These are phyloP conservation scores for Hypsizygus marmoreus DNA, from an alignment of 768 basidiomycete genomes.

Conservation along the genomic window DNA sequence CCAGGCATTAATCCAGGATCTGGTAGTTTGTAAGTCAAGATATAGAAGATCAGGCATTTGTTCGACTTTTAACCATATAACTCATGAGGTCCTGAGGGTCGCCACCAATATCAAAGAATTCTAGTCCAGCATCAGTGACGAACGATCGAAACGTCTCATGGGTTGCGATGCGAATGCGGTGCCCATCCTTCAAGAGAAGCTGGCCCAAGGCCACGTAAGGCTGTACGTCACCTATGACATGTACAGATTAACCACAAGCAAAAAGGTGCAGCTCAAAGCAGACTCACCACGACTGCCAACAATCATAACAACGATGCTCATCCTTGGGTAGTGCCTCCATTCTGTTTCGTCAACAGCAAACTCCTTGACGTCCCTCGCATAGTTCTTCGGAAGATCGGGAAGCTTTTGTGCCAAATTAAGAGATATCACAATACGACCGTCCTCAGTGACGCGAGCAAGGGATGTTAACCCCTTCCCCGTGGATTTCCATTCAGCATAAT, in stretches of 20 bases:
- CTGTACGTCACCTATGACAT: conserved; percentile 58
- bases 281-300: conserved; percentile 62
- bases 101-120: conserved; percentile 64
- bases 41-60: not conserved
- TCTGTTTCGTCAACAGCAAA: conserved; percentile 44
- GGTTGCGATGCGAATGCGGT: conserved; percentile 62
- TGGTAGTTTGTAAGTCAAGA: conserved; percentile 21
- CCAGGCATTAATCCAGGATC: conserved; percentile 69
- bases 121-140: conserved; percentile 50
- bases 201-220: conserved; percentile 64
- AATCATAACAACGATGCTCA: conserved; percentile 69
- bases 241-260: not conserved
- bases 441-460: conserved; percentile 38
- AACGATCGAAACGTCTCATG: conserved; percentile 62
- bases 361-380: conserved; percentile 48
- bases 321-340: conserved; percentile 37
- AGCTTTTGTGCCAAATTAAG: conserved; percentile 50
- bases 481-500: conserved; percentile 40
- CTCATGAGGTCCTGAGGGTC: conserved; percentile 68
- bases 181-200: conserved; percentile 47
- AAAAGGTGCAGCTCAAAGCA: not conserved
- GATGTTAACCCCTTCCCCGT: conserved; percentile 45
- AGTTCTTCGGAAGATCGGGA: conserved; percentile 51
- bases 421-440: conserved; percentile 49
- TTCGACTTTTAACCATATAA: conserved; percentile 71